phyloP scores from a whole-genome alignment of 345 rosid species.

The Acer saccharum region DNA sequence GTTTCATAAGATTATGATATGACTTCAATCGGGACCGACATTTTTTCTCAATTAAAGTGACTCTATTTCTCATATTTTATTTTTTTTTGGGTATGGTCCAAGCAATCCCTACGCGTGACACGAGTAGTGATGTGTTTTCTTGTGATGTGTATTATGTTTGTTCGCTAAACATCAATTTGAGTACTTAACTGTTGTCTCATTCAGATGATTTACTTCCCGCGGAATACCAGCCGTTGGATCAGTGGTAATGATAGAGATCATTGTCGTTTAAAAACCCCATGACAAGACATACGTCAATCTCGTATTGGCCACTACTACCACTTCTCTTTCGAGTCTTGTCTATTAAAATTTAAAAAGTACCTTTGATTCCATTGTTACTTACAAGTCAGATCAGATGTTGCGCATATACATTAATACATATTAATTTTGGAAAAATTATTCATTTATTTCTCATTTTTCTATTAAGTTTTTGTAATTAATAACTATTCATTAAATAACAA shows the following conservation, averaged over 20 bases:
- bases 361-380: neutral
- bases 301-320: neutral
- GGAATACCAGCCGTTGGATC: neutral
- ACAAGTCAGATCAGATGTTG: neutral
- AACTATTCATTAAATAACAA: too few species aligned
- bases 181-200: conserved; percentile 1
- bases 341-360: neutral
- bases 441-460: too few species aligned
- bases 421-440: too few species aligned
- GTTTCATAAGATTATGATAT: too few species aligned
- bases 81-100: too few species aligned
- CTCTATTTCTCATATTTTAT: neutral
- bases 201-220: neutral
- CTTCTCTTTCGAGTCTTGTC: neutral
- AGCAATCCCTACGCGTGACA: neutral
- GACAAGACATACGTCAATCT: neutral
- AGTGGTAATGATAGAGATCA: neutral
- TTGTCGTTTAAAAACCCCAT: neutral
- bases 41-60: too few species aligned
- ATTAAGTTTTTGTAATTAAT: too few species aligned
- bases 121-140: neutral
- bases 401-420: neutral
- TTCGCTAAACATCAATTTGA: neutral
- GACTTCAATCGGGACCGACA: too few species aligned
- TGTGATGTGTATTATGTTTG: neutral